phyloP scores from a whole-genome alignment of 345 rosid species.

The Ceriops tagal region DNA sequence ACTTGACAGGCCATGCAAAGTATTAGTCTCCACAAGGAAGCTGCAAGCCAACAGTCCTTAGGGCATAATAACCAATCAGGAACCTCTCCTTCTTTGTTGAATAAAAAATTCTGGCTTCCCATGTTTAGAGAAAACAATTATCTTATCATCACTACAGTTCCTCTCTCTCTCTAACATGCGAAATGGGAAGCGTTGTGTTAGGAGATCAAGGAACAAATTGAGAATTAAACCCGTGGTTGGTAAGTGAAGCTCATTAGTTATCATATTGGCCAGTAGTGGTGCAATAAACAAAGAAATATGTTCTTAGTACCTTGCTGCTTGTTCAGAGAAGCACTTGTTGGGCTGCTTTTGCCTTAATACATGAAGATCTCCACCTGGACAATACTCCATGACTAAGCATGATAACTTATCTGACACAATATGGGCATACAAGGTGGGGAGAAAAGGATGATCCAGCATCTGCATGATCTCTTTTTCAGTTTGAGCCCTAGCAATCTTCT shows the following conservation, averaged over 20 bases:
- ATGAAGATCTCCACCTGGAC: constrained; percentile 84
- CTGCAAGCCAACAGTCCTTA: neutral
- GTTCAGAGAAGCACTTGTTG: constrained; percentile 58
- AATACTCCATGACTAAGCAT: constrained; percentile 76
- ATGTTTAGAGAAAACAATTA: neutral
- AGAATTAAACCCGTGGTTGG: no score
- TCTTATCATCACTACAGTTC: neutral
- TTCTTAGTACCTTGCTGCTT: constrained; percentile 53
- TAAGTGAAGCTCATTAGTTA: no score
- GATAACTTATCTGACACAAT: constrained; percentile 60
- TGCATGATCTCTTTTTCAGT: constrained; percentile 75
- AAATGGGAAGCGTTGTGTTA: no score
- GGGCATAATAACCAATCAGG: neutral
- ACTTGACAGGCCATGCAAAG: neutral
- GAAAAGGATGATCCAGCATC: constrained; percentile 84
- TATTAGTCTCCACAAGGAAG: neutral
- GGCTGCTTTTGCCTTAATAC: constrained; percentile 71
- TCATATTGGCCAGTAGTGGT: no score
- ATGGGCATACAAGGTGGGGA: constrained; percentile 67
- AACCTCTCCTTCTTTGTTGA: neutral
- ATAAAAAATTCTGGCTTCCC: neutral
- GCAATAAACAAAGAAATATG: neutral
- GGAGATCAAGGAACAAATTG: no score
- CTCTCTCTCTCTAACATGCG: neutral
- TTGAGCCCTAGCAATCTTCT: constrained; percentile 67